Percentiles rank a stretch among this genome's conserved stretches.
Conservation (phyloP, 805 yeast genomes). For the Pichia exigua region DNA sequence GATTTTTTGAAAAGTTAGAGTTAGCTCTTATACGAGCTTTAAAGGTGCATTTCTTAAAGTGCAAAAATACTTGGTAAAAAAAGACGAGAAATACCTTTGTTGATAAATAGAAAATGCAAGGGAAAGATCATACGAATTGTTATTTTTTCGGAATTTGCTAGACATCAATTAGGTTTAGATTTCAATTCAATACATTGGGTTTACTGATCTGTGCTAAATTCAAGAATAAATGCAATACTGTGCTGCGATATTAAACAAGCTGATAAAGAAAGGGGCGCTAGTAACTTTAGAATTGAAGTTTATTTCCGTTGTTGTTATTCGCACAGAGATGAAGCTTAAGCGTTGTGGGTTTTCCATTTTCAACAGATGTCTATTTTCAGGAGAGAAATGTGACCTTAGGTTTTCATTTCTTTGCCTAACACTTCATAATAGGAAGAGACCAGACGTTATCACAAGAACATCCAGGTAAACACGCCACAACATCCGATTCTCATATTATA, state of each 20-base stretch:
- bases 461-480: background rate
- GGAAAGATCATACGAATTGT: slow-evolving; percentile 14
- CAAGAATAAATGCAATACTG: no score
- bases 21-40: no score
- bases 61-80: background rate
- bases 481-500: background rate
- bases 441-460: background rate
- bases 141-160: slow-evolving; percentile 25
- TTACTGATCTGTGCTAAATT: no score
- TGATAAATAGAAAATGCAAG: slow-evolving; percentile 17
- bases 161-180: background rate
- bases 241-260: no score
- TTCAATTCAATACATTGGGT: no score
- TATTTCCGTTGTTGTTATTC: background rate
- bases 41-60: background rate
- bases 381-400: background rate
- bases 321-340: background rate
- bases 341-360: background rate
- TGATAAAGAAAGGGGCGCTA: no score
- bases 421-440: background rate
- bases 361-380: background rate
- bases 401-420: background rate
- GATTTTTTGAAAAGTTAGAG: no score
- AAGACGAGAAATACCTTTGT: slow-evolving; percentile 30
- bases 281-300: no score